Conservation (phyloP, 1,284 basidiomycete species). For the Ustanciosporium gigantosporum region DNA sequence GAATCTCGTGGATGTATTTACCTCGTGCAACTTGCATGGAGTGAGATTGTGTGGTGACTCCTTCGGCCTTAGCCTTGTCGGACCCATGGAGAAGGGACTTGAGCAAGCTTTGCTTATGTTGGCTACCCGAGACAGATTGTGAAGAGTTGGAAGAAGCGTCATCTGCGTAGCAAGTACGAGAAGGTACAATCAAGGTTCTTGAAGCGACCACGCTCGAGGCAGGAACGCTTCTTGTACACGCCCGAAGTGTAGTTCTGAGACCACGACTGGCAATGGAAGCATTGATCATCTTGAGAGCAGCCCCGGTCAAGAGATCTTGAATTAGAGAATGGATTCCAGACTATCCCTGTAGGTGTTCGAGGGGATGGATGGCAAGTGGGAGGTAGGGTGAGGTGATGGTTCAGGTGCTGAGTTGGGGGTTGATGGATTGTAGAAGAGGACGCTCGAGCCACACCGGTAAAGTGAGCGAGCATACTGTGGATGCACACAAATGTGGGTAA, state of each 20-base stretch:
- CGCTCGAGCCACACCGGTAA: no score
- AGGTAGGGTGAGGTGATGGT: no score
- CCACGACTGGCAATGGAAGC: conserved; percentile 19
- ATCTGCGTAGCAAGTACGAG: conserved; percentile 5
- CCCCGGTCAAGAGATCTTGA: no score
- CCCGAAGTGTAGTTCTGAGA: conserved; percentile 16
- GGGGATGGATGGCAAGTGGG: no score
- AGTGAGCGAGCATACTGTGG: no score
- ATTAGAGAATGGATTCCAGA: no score
- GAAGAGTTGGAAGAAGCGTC: background rate
- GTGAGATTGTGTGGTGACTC: conserved; percentile 32
- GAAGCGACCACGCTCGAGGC: conserved; percentile 7
- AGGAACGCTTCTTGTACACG: conserved; percentile 4
- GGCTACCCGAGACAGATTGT: no score
- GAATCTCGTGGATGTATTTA: conserved; percentile 57
- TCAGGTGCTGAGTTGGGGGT: no score
- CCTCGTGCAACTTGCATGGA: conserved; percentile 45
- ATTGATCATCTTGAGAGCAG: no score
- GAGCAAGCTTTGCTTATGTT: conserved; percentile 35
- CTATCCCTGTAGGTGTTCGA: no score
- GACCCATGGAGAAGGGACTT: conserved; percentile 53
- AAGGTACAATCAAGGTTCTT: conserved; percentile 29
- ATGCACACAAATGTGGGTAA: no score
- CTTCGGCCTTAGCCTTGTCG: conserved; percentile 41
- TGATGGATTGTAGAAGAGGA: no score